Evolutionary conservation across 768 basidiomycete genomes (phyloP), one percentile per base, ranked within the genome.

Genomic region (Cystobasidium ongulense): DNA sequence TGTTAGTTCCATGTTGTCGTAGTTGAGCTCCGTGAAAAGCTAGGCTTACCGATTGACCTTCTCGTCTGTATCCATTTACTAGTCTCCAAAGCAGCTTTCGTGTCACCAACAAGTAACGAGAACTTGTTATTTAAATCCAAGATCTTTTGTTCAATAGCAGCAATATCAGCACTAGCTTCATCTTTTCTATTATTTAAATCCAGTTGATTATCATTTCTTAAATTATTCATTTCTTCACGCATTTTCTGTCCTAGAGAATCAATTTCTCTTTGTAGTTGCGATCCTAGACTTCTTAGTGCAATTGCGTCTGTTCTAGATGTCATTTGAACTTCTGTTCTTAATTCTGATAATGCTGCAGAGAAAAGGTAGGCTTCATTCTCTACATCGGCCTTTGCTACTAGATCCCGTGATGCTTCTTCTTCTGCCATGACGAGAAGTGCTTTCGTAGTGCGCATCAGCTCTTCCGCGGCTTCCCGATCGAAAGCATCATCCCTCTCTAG

Each of bases 161-260:
- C 95, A 74, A 90, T 79, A 64, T 97, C 93, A 0, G 88, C 84
- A 79, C 88, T 89, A 17, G 88, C 86, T 80, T 98, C 96, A 76
- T 89, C 91, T 84, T 93, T 97, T 72, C 95, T 85, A 75, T 88
- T 92, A 78, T 95, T 92, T 74, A 97, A 84, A 71, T 99, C 96
- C 88, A 98, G 92, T 81, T 97, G 93, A 63, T 94, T 91, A 18
- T 98, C 94, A 79, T 97, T 94, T 81, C 90, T 92, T 77, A 99
- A 84, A 54, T 86, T 89, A 18, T 86, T 87, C 27, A 98, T 82
- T 76, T 94, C 91, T 81, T 96, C 92, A 82, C 94, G 95, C 87
- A 99, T 89, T 82, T 90, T 94, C 50, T 89, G 88, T 77, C 89
- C 87, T 57, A 97, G 81, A 1, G 85, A 82, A 78, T 99, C 95